phyloP scores from a whole-genome alignment of 2,329 filamentous ascomycete genomes.

The Beauveria sp. region DNA sequence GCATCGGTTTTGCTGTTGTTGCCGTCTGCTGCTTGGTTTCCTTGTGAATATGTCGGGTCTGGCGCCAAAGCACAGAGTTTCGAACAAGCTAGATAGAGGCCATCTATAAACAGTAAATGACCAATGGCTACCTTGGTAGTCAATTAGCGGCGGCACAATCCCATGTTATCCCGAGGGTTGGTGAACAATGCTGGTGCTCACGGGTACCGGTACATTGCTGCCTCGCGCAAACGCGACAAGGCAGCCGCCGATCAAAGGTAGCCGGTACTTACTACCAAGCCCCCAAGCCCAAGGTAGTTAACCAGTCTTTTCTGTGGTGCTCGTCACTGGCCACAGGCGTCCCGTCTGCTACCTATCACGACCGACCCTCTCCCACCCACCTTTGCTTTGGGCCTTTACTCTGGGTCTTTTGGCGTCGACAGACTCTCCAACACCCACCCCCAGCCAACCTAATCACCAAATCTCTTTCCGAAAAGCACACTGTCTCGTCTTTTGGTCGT shows the following conservation, averaged over 20 bases:
- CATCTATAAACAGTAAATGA: too few species aligned
- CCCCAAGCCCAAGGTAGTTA: not conserved
- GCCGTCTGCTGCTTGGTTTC: not conserved
- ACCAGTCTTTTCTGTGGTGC: not conserved
- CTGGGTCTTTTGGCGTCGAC: not conserved
- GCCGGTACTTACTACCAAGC: not conserved
- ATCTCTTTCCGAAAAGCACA: conserved; percentile 5
- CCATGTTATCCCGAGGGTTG: too few species aligned
- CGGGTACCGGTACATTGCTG: too few species aligned
- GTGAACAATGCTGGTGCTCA: too few species aligned
- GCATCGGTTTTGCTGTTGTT: not conserved
- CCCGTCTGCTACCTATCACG: not conserved
- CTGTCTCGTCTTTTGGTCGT: not conserved
- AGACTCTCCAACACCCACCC: not conserved
- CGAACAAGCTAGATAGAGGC: too few species aligned
- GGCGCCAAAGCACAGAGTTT: too few species aligned
- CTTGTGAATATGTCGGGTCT: not conserved
- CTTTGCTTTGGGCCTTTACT: not conserved
- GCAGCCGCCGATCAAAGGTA: not conserved
- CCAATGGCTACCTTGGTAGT: too few species aligned
- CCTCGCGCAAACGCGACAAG: too few species aligned
- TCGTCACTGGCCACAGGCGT: not conserved
- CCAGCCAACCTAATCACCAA: conserved; percentile 4
- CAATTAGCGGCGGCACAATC: too few species aligned
- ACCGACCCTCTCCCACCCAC: not conserved